Base-by-base conservation (phyloP, 2,329 filamentous ascomycete genomes). In the Exophiala mesophila region DNA sequence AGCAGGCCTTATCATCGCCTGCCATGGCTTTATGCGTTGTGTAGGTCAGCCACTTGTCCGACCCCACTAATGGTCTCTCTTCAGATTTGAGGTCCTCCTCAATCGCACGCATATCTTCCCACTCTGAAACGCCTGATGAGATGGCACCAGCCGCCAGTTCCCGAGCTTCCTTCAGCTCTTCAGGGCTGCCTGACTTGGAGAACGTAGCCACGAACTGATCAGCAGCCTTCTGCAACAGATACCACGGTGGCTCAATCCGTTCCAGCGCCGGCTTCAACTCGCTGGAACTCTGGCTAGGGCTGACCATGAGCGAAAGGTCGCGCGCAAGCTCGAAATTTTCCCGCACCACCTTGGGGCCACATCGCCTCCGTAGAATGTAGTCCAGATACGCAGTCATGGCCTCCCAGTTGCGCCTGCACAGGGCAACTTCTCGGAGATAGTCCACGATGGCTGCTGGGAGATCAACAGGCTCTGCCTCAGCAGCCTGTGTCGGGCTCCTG, bases 41-140 rank as follows among this genome's bases (percentile, higher is more conserved):
- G 12, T 53, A 26, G 12, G 39, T 30, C 18, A 50, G 18, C 50
- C 50, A 55, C 16, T 35, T 19, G 8, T 37, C 17, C 12, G 47
- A 45, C 21, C 43, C 33, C 10, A 41, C 39, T n/a, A 30, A 13
- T 17, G 47, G 24, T 17, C 43, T 42, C 13, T 24, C 32, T 6
- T 34, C 15, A 6, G 44, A 23, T 23, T 17, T 21, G 10, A 52
- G 38, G 9, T 43, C 36, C 16, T 44, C 12, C 4, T 49, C 34
- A 4, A 34, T 38, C 7, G 46, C 46, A 18, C 28, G 16, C 12
- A 37, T 37, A 18, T 52, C 49, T 13, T 43, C 37, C 40, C 44
- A 49, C n/a, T 45, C 39, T 10, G 33, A 29, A 5, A 47, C 30
- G 4, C 48, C 48, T 3, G 44, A 41, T 12, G 36, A 39, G n/a